phyloP scores from a whole-genome alignment of 768 basidiomycete species.

The Calocybe cyanea region DNA sequence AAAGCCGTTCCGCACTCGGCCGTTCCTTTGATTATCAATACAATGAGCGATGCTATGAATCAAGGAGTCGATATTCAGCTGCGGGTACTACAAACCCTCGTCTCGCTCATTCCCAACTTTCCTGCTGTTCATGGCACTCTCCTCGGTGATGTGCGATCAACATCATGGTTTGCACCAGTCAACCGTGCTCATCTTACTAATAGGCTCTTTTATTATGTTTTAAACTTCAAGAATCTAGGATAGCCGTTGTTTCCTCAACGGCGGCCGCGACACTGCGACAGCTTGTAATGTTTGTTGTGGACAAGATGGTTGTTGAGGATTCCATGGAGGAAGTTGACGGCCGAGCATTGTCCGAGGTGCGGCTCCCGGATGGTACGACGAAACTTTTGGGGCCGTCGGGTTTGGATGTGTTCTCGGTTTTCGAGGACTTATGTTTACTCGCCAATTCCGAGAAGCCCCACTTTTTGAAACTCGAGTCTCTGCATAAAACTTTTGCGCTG shows the following conservation, averaged over 20 bases:
- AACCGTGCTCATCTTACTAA: slow-evolving; percentile 1
- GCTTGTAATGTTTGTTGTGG: slow-evolving; percentile 96
- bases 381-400: slow-evolving; percentile 70
- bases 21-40: slow-evolving; percentile 75
- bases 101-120: slow-evolving; percentile 89
- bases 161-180: neutral
- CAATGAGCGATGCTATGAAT: slow-evolving; percentile 82
- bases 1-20: slow-evolving; percentile 80
- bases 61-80: slow-evolving; percentile 98
- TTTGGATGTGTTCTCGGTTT: slow-evolving; percentile 80
- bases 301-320: slow-evolving; percentile 87
- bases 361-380: slow-evolving; percentile 65
- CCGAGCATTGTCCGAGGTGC: slow-evolving; percentile 36
- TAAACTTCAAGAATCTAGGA: slow-evolving; percentile 91
- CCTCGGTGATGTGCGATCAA: slow-evolving; percentile 65
- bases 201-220: slow-evolving; percentile 93
- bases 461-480: slow-evolving; percentile 75
- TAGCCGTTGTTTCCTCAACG: slow-evolving; percentile 94
- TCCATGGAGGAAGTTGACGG: slow-evolving; percentile 31
- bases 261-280: slow-evolving; percentile 95
- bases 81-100: slow-evolving; percentile 86
- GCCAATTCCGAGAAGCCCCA: slow-evolving; percentile 77
- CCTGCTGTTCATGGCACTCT: slow-evolving; percentile 74
- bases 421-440: slow-evolving; percentile 90
- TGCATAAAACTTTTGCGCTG: slow-evolving; percentile 94